A percentile compares a stretch with the other conserved stretches of the same genome.
phyloP scores from a whole-genome alignment of 495 filamentous ascomycete species.

The Xylaria scruposa region DNA sequence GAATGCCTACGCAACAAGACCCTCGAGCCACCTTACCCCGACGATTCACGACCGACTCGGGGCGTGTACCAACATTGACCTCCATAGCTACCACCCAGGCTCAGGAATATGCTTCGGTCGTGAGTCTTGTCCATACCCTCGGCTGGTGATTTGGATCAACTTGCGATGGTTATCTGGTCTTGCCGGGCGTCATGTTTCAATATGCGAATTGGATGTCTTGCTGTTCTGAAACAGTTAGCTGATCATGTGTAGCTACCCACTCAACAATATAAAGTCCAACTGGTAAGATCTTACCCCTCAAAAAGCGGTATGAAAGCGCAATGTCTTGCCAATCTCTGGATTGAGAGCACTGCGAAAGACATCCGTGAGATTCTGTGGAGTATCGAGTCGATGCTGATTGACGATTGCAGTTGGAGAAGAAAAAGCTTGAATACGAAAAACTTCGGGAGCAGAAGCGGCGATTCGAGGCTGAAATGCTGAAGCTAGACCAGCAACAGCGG shows the following conservation, averaged over 20 bases:
- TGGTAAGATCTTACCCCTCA: slow-evolving; percentile 51
- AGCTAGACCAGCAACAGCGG: slow-evolving; percentile 81
- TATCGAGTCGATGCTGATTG: slow-evolving; percentile 39
- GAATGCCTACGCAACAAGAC: slow-evolving; percentile 67
- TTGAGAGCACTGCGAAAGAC: not conserved
- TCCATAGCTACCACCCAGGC: slow-evolving; percentile 63
- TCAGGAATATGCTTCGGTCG: slow-evolving; percentile 50
- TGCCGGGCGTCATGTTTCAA: slow-evolving; percentile 38
- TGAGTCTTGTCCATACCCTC: slow-evolving; percentile 43
- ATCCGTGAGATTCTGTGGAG: slow-evolving; percentile 17
- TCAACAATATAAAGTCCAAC: slow-evolving; percentile 64
- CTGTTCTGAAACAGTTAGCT: slow-evolving; percentile 41
- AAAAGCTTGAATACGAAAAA: slow-evolving; percentile 83
- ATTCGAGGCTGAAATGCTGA: slow-evolving; percentile 87
- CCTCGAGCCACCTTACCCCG: slow-evolving; percentile 78
- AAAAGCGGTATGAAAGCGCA: not conserved
- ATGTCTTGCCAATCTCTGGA: slow-evolving; percentile 7
- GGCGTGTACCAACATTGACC: slow-evolving; percentile 81
- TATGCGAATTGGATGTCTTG: slow-evolving; percentile 39
- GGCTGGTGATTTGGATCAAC: not conserved
- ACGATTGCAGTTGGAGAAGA: slow-evolving; percentile 80
- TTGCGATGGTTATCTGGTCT: slow-evolving; percentile 23
- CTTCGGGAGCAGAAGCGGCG: slow-evolving; percentile 83
- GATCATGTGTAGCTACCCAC: slow-evolving; percentile 47
- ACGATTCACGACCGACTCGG: slow-evolving; percentile 92